Conservation (phyloP, 2,329 filamentous ascomycete genomes). For the Cladosporium sp. region DNA sequence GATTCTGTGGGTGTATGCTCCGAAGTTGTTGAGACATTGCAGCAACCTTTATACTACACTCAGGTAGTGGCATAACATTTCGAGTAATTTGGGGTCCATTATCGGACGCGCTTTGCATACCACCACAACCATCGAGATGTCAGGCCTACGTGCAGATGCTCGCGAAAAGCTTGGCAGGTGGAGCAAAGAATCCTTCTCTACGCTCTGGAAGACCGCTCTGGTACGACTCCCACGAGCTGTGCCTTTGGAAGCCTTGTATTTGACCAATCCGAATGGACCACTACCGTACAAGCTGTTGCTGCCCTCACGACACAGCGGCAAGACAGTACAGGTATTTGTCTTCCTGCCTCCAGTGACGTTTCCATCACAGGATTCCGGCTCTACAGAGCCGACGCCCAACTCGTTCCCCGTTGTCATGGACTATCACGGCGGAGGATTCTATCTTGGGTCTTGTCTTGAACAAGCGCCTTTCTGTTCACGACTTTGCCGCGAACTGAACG, state of each 20-base stretch:
- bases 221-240: slow-evolving; percentile 13
- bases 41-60: background rate
- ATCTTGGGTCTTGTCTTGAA: slow-evolving; percentile 40
- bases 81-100: background rate
- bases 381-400: slow-evolving; percentile 17
- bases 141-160: background rate
- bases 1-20: too few relatives aligned
- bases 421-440: slow-evolving; percentile 43
- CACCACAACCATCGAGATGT: background rate
- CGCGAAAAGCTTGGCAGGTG: background rate
- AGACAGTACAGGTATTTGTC: slow-evolving; percentile 38
- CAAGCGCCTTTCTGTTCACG: slow-evolving; percentile 46
- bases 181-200: slow-evolving; percentile 16
- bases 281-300: slow-evolving; percentile 40
- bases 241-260: slow-evolving; percentile 2
- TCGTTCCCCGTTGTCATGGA: slow-evolving; percentile 38
- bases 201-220: slow-evolving; percentile 16
- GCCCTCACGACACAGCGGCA: slow-evolving; percentile 34
- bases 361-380: slow-evolving; percentile 16
- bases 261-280: slow-evolving; percentile 39
- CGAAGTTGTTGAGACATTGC: too few relatives aligned
- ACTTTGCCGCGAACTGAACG: slow-evolving; percentile 40
- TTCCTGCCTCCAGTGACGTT: slow-evolving; percentile 37
- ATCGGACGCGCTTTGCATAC: background rate
- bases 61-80: background rate